Percentiles rank a stretch among this genome's conserved stretches.
These are phyloP conservation scores for Fusarium sp. DNA, from an alignment of 2,329 filamentous ascomycete species.

Conservation along the genomic window DNA sequence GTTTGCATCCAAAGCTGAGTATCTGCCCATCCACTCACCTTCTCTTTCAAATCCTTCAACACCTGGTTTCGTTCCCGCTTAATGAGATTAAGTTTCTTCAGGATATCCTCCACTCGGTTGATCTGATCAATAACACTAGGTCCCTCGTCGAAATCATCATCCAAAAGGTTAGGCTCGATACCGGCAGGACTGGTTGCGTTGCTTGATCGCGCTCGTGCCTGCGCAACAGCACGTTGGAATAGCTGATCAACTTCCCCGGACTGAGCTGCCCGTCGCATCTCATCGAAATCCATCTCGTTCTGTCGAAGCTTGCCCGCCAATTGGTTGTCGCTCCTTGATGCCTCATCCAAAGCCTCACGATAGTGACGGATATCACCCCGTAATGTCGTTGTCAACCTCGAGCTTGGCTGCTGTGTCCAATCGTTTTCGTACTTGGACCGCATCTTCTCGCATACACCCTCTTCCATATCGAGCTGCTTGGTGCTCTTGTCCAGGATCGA, in stretches of 20 bases:
- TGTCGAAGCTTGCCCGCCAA: conserved; percentile 86
- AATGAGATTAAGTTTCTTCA: conserved; percentile 91
- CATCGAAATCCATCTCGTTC: conserved; percentile 89
- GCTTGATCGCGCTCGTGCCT: conserved; percentile 76
- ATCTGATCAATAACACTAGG: conserved; percentile 92
- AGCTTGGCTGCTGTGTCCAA: conserved; percentile 98
- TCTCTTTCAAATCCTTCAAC: conserved; percentile 96
- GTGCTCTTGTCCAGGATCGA: conserved; percentile 81
- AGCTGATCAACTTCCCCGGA: conserved; percentile 88
- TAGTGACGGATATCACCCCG: conserved; percentile 90
- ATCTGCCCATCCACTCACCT: conserved; percentile 69
- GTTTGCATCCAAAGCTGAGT: background rate
- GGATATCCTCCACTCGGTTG: conserved; percentile 84
- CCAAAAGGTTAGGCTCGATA: conserved; percentile 83
- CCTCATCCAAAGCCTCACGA: conserved; percentile 89
- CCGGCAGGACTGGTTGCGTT: conserved; percentile 71
- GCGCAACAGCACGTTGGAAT: conserved; percentile 88
- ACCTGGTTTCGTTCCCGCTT: conserved; percentile 94
- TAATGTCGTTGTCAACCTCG: conserved; percentile 87
- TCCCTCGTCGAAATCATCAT: conserved; percentile 88
- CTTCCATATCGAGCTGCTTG: conserved; percentile 95
- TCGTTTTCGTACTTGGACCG: conserved; percentile 94
- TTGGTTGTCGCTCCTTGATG: conserved; percentile 85
- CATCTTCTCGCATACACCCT: conserved; percentile 99
- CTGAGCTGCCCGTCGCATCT: conserved; percentile 92